Evolutionary conservation across 768 basidiomycete genomes (phyloP), one percentile per base, ranked within the genome.

Genomic region (Pulveroboletus frians): DNA sequence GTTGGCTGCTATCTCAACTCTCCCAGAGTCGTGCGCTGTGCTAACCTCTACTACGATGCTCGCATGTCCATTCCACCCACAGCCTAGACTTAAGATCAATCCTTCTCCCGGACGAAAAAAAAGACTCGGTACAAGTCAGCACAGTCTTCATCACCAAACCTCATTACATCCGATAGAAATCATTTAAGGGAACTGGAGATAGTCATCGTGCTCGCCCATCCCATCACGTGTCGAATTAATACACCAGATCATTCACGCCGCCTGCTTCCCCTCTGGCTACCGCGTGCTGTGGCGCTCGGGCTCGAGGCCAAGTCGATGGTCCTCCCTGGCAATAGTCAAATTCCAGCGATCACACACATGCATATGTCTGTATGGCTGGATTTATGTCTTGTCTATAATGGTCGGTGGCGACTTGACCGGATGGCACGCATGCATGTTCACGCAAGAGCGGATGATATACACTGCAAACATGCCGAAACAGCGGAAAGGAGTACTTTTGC

Each of bases 351-450:
- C 44, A 46, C 23, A 42, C 47, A 58, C 45, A 44, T 20, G 37
- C 47, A 58, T 47, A 44, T 20, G 37, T 31, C 49, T 36, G 37
- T 39, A 41, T 39, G 5, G 43, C 39, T 39, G 43, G 49, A 51
- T 51, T 46, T 46, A 29, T 37, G 11, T 27, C 17, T 38, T n/a
- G 30, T 29, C 23, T 39, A 10, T 31, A 27, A 45, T 37, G 23
- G 17, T 39, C 26, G 26, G 34, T 20, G 20, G 13, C 26, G 31
- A 50, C 48, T 52, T 50, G 23, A 37, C 29, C 26, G 14, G 32
- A 15, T 21, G 49, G 44, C 37, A 39, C 45, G 4, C 43, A 17
- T 18, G 5, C 29, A 35, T 36, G 36, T 26, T 29, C 39, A 36
- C 34, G 15, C 15, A 36, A 9, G 17, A 36, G 14, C n/a, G 9